phyloP scores from a whole-genome alignment of 208 protist species.

The Herpetomonas samuelpessoai region DNA sequence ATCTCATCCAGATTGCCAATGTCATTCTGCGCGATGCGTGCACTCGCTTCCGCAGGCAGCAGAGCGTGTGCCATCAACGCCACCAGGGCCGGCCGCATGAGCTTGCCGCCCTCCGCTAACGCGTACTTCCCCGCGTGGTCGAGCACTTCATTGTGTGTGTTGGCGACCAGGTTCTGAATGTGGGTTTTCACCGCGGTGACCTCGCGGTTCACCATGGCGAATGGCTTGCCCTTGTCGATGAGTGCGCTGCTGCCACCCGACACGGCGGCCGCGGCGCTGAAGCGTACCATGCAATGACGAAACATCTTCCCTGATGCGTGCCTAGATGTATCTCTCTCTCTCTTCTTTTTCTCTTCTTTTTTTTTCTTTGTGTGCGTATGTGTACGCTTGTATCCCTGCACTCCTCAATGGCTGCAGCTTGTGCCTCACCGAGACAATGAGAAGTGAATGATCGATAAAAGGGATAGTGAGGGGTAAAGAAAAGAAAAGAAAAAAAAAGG shows the following conservation, averaged over 20 bases:
- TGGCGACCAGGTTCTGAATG: constrained; percentile 54
- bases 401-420: too few species aligned
- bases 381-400: neutral
- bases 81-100: constrained; percentile 81
- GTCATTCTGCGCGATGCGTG: constrained; percentile 25
- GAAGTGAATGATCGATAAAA: neutral
- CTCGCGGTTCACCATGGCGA: constrained; percentile 63
- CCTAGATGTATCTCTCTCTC: too few species aligned
- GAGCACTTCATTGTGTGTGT: constrained; percentile 70
- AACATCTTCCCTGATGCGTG: constrained; percentile 18
- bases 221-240: constrained; percentile 49
- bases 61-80: constrained; percentile 74
- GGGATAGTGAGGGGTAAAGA: neutral
- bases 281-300: constrained; percentile 1
- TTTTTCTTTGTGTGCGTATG: neutral
- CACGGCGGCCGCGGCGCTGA: neutral
- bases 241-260: constrained; percentile 22
- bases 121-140: constrained; percentile 80
- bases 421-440: too few species aligned
- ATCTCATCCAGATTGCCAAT: constrained; percentile 66
- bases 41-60: constrained; percentile 46
- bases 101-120: constrained; percentile 56
- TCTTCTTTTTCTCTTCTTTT: constrained; percentile 5
- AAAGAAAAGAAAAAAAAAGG: constrained; percentile 1
- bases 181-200: constrained; percentile 57